Evolutionary conservation across 2,329 filamentous ascomycete species (phyloP).

Genomic region (Calonectria multiphialidica): DNA sequence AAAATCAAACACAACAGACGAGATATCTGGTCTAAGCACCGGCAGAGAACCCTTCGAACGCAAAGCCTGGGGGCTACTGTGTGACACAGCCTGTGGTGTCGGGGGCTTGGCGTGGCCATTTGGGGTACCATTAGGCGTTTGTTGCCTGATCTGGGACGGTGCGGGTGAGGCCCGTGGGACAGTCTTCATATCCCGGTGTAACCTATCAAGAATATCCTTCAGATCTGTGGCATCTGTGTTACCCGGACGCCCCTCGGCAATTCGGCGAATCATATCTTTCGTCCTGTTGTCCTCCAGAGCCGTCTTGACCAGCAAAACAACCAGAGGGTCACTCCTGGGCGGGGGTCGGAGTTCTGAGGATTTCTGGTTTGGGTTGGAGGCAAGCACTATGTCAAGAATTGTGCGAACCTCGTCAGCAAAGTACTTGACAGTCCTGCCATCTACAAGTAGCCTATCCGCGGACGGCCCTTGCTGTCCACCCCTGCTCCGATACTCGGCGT

Average conservation of each 20-base stretch:
- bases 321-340: slow-evolving; percentile 65
- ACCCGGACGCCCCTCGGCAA: slow-evolving; percentile 63
- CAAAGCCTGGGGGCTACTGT: slow-evolving; percentile 63
- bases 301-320: slow-evolving; percentile 69
- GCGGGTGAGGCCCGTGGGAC: slow-evolving; percentile 44
- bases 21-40: slow-evolving; percentile 68
- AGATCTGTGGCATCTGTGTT: slow-evolving; percentile 67
- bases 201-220: slow-evolving; percentile 63
- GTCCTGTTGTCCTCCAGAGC: slow-evolving; percentile 65
- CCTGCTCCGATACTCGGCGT: slow-evolving; percentile 66
- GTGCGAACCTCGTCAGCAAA: slow-evolving; percentile 70
- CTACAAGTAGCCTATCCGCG: slow-evolving; percentile 66
- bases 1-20: slow-evolving; percentile 79
- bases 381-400: slow-evolving; percentile 70
- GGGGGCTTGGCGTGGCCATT: slow-evolving; percentile 47
- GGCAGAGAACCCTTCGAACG: slow-evolving; percentile 71
- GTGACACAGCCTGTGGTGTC: slow-evolving; percentile 26
- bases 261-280: slow-evolving; percentile 64
- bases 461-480: slow-evolving; percentile 65
- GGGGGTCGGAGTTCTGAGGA: slow-evolving; percentile 66
- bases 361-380: slow-evolving; percentile 69
- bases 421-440: slow-evolving; percentile 68
- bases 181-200: slow-evolving; percentile 58
- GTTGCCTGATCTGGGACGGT: slow-evolving; percentile 43
- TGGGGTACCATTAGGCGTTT: slow-evolving; percentile 45